Base-by-base conservation (phyloP, 768 basidiomycete species). In the Hortiboletus campestris region DNA sequence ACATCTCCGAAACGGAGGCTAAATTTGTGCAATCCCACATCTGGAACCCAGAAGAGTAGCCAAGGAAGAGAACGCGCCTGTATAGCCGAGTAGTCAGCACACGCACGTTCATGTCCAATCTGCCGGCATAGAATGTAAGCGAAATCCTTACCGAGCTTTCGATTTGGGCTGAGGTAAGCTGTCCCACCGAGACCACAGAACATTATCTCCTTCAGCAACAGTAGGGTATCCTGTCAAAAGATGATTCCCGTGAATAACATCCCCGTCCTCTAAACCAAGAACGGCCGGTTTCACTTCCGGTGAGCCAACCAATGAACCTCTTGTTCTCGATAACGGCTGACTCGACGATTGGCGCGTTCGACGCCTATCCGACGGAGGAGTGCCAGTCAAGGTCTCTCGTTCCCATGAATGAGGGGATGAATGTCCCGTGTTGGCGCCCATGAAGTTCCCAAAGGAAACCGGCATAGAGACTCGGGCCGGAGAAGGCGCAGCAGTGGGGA, bases 11-110 rank as follows among this genome's bases (percentile, higher is more conserved):
- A 7, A 84, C 75, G 1, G 77, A 61, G 51, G 72, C 79, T 10
- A 87, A 67, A 56, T 80, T 75, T 13, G 79, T 75, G 60, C 81
- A 82, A 59, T 86, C 84, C 84, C 85, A 88, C 19, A 85, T 73
- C 63, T 85, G 81, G 39, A 88, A 62, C 6, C 81, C 80, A 14
- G 72, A 69, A 32, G 64, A 56, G 64, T 86, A 86, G 6, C 77
- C 84, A 16, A 86, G 70, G 48, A 86, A 65, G 12, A 86, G 75
- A 7, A 85, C 60, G 25, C 76, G 74, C 41, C 80, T 79, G 32
- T 29, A 52, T 34, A 50, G 29, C 38, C 16, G 19, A 53, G 28
- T 1, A 3, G 16, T 65, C 14, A 60, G 47, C 14, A 11, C 22
- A 60, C 32, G 50, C 52, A 55, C 50, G 39, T 55, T 38, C 45